These are phyloP conservation scores for Colletotrichum karsti DNA, from an alignment of 2,329 filamentous ascomycete genomes.

Conservation along the genomic window DNA sequence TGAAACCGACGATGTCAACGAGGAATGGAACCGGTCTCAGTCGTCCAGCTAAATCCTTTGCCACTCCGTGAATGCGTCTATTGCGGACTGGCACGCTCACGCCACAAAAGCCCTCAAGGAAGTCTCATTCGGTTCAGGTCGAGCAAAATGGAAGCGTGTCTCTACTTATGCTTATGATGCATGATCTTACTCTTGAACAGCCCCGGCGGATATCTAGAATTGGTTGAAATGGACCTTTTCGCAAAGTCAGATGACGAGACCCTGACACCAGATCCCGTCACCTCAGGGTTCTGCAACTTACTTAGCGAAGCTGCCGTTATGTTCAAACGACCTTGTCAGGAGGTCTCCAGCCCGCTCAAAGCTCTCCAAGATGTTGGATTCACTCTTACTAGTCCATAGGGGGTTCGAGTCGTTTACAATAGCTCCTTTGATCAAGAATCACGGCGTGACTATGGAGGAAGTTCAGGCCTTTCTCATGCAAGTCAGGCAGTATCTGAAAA, in stretches of 20 bases:
- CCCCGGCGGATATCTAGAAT: constrained; percentile 57
- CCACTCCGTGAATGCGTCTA: constrained; percentile 60
- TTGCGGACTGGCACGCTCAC: constrained; percentile 60
- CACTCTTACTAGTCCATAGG: constrained; percentile 29
- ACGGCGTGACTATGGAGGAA: constrained; percentile 39
- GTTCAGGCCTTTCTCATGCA: constrained; percentile 39
- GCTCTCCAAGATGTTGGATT: constrained; percentile 40
- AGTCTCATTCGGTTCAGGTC: background rate
- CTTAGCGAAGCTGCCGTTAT: constrained; percentile 15
- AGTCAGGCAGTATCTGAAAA: constrained; percentile 39
- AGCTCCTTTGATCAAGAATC: constrained; percentile 40
- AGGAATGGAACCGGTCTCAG: constrained; percentile 40
- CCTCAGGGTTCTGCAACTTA: constrained; percentile 32
- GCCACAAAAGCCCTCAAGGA: constrained; percentile 52
- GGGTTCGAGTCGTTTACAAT: constrained; percentile 44
- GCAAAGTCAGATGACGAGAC: constrained; percentile 51
- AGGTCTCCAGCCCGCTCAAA: constrained; percentile 29
- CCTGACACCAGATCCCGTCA: constrained; percentile 25
- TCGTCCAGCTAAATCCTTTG: constrained; percentile 68
- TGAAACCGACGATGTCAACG: constrained; percentile 45
- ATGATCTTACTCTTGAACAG: too few species aligned
- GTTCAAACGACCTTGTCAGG: constrained; percentile 37
- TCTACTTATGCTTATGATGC: too few species aligned
- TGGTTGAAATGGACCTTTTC: constrained; percentile 50
- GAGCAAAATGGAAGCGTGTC: too few species aligned